Percentiles rank a stretch among this genome's conserved stretches.
These are phyloP conservation scores for Parastagonospora avenae DNA, from an alignment of 2,329 filamentous ascomycete species.

Conservation along the genomic window DNA sequence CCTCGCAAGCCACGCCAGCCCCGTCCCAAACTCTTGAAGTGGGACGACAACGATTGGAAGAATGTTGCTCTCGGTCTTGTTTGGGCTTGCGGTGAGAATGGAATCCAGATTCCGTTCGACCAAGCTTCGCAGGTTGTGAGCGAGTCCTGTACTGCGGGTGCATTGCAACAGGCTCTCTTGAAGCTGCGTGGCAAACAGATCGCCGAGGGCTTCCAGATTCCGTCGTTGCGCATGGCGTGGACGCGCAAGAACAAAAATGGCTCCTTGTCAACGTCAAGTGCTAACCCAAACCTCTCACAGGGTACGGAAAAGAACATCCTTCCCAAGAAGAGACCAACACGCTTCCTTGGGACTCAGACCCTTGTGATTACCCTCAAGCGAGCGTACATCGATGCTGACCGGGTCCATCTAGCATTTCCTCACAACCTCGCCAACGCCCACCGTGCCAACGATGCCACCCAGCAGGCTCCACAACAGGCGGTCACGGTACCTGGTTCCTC, in stretches of 20 bases:
- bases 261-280: constrained; percentile 3
- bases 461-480: too few species aligned
- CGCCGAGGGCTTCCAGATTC: constrained; percentile 26
- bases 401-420: too few species aligned
- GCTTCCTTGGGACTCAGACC: constrained; percentile 9
- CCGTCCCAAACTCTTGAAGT: constrained; percentile 35
- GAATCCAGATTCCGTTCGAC: constrained; percentile 37
- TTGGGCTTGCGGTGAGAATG: constrained; percentile 36
- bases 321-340: constrained; percentile 10
- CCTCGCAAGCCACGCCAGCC: constrained; percentile 38
- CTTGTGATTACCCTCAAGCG: constrained; percentile 6
- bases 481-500: too few species aligned
- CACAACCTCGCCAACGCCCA: too few species aligned
- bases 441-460: too few species aligned
- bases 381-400: too few species aligned
- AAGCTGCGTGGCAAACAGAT: constrained; percentile 33
- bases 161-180: constrained; percentile 41
- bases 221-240: constrained; percentile 30
- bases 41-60: constrained; percentile 38
- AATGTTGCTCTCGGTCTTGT: constrained; percentile 34
- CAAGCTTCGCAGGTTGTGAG: constrained; percentile 33
- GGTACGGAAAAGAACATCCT: constrained; percentile 1
- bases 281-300: constrained; percentile 12
- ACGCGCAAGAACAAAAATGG: constrained; percentile 19
- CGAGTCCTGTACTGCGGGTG: constrained; percentile 28